These are phyloP conservation scores for Botrytis cinerea DNA, from an alignment of 2,329 filamentous ascomycete genomes.

Conservation along the genomic window DNA sequence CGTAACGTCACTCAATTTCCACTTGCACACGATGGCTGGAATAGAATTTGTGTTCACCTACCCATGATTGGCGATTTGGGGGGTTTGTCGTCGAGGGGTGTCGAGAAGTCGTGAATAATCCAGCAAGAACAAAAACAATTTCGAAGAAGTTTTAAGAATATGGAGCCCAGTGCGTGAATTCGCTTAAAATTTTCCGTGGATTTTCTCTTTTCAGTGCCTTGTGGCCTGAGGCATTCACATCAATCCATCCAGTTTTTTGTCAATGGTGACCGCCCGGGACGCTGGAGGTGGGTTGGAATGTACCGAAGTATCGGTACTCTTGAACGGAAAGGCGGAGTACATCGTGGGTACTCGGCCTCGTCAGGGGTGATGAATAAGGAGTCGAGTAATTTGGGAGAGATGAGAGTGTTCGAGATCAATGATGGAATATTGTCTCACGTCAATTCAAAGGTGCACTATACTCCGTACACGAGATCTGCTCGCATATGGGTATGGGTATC, in stretches of 20 bases:
- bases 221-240: background rate
- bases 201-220: background rate
- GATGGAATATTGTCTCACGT: background rate
- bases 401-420: background rate
- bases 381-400: background rate
- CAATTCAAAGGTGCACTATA: too few relatives aligned
- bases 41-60: conserved; percentile 42
- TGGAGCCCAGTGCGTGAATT: conserved; percentile 17
- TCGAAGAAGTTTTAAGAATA: conserved; percentile 26
- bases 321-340: background rate
- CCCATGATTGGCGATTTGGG: conserved; percentile 43
- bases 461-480: background rate
- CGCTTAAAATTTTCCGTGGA: conserved; percentile 23
- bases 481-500: background rate
- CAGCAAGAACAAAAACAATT: conserved; percentile 21
- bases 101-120: conserved; percentile 24
- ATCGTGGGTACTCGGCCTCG: conserved; percentile 3
- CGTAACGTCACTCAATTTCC: conserved; percentile 36
- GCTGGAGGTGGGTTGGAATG: background rate
- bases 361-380: background rate
- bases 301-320: conserved; percentile 2
- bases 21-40: conserved; percentile 44
- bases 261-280: background rate
- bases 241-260: background rate
- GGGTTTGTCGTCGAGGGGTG: conserved; percentile 27